phyloP scores from a whole-genome alignment of 306 rosid species.

The Ceratonia siliqua region DNA sequence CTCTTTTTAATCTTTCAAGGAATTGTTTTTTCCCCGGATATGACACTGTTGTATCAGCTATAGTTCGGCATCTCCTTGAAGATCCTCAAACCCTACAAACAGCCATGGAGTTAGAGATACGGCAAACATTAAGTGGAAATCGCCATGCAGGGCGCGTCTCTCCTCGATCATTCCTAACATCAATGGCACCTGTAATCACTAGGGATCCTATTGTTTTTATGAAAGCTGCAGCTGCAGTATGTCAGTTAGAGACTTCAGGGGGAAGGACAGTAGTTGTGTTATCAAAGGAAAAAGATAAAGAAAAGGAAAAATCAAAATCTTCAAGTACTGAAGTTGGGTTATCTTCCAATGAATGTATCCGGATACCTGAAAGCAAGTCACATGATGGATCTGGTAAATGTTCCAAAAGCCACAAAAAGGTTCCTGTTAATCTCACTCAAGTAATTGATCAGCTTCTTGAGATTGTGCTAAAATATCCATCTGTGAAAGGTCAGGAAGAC shows the following conservation, averaged over 20 bases:
- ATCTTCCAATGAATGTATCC: constrained; percentile 73
- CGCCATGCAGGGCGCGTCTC: constrained; percentile 84
- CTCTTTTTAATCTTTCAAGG: constrained; percentile 83
- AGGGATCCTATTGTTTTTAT: constrained; percentile 95
- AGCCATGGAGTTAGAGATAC: constrained; percentile 96
- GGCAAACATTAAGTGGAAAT: constrained; percentile 80
- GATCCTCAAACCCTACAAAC: constrained; percentile 97
- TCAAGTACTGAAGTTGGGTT: constrained; percentile 66
- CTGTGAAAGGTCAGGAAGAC: constrained; percentile 54
- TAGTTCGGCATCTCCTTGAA: constrained; percentile 97
- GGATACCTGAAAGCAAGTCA: constrained; percentile 77
- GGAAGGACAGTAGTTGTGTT: constrained; percentile 82
- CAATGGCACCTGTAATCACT: constrained; percentile 91
- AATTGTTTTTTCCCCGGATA: constrained; percentile 93
- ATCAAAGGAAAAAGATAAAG: constrained; percentile 85
- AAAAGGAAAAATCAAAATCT: constrained; percentile 77
- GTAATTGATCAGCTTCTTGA: constrained; percentile 97
- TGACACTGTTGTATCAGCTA: constrained; percentile 93
- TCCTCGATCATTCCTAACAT: constrained; percentile 73
- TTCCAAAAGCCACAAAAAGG: constrained; percentile 82
- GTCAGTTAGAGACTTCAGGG: constrained; percentile 92
- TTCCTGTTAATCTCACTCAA: constrained; percentile 89
- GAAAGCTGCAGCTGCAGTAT: constrained; percentile 89
- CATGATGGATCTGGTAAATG: constrained; percentile 84
- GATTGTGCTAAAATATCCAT: constrained; percentile 83